Base-by-base conservation (phyloP, 306 rosid genomes). In the Sphenostylis stenocarpa region DNA sequence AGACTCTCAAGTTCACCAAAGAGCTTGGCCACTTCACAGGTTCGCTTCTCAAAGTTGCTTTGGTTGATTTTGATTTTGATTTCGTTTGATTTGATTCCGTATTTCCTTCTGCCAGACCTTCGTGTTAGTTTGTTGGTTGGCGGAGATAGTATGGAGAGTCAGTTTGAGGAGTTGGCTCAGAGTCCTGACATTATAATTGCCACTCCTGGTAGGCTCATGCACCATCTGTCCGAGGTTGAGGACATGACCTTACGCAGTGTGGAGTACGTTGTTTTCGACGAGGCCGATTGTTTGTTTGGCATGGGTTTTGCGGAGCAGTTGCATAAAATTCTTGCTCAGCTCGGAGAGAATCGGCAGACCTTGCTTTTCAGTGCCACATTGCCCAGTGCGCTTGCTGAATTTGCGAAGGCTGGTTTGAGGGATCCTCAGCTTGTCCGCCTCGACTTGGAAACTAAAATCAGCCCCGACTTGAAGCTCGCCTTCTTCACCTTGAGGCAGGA, bases 181-280 rank as follows among this genome's bases (percentile, higher is more conserved):
- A 87, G 80, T 77, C 98, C 97, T 1, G 97, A 94, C 73, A 78
- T 94, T 61, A 90, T 94, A 77, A 92, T 94, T 71, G 98, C 98
- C 31, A 92, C 96, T 47, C 98, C 98, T 2, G 98, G 98, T 15
- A 91, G 98, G 92, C 93, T 94, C 24, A 92, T 94, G 94, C 98
- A 94, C 70, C 98, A 86, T 88, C 75, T 90, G 83, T 83, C 96
- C 33, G 97, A 92, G 86, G 88, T 94, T 44, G 97, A 92, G 14
- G 98, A 92, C 82, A 87, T 92, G 97, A 80, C 96, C 1, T 72
- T 94, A 84, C 91, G 92, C 4, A 84, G 87, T 1, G 96, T 89
- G 20, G 98, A 95, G 77, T 92, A 92, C 63, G 98, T 92, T 80
- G 98, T 92, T 49, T 95, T 92, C 15, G 98, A 95, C 11, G 97